Conservation (phyloP, 768 basidiomycete species). For the Xerocomellus intermedius region DNA sequence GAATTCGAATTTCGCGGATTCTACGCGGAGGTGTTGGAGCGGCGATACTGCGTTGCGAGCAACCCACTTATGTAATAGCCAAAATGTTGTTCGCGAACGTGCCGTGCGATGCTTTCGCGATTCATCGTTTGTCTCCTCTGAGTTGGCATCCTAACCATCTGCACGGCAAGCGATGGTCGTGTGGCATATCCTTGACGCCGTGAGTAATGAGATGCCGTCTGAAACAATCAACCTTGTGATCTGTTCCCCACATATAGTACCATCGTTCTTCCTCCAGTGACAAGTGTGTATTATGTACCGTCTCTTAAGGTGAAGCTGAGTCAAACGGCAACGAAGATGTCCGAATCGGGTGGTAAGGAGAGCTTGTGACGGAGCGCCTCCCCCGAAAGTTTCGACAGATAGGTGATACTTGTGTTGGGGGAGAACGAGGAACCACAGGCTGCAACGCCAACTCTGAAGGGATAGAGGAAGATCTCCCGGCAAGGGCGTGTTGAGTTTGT, state of each 20-base stretch:
- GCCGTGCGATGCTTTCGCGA: conserved; percentile 15
- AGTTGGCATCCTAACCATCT: conserved; percentile 10
- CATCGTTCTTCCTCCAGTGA: conserved; percentile 3
- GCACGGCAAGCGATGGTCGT: neutral
- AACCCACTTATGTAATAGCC: neutral
- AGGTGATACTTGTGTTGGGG: too few species aligned
- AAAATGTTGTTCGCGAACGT: conserved; percentile 16
- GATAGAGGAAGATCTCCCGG: neutral
- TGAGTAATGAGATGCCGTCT: conserved; percentile 11
- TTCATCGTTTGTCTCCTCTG: conserved; percentile 6
- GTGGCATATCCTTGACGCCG: neutral
- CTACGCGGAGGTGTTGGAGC: too few species aligned
- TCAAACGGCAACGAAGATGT: neutral
- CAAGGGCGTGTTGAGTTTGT: neutral
- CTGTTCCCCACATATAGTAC: neutral
- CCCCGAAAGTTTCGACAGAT: neutral
- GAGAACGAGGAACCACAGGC: too few species aligned
- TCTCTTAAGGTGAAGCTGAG: neutral
- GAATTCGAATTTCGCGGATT: too few species aligned
- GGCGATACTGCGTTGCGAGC: too few species aligned
- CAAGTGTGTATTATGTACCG: neutral
- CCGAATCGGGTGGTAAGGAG: neutral
- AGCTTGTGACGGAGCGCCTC: neutral
- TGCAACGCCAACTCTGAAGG: neutral
- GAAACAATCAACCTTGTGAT: neutral